These are phyloP conservation scores for Cucurbita ficifolia DNA, from an alignment of 306 rosid genomes.

Conservation along the genomic window DNA sequence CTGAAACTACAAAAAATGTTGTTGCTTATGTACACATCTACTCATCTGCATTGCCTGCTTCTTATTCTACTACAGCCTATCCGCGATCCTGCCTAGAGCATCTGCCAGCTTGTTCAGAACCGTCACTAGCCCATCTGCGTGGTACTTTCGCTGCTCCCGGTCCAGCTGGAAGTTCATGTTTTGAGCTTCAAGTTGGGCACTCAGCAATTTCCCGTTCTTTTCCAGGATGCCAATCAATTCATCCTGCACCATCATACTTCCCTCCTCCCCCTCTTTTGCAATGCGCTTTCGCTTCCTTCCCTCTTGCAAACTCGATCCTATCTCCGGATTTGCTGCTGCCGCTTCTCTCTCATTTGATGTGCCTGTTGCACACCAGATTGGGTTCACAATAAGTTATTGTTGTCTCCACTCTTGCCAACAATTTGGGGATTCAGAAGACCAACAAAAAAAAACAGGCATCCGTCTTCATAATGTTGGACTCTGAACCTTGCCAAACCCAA, in stretches of 20 bases:
- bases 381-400: background rate
- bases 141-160: conserved; percentile 70
- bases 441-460: background rate
- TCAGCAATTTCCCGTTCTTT: conserved; percentile 64
- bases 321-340: conserved; percentile 41
- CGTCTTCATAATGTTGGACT: background rate
- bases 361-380: conserved; percentile 22
- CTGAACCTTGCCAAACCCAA: background rate
- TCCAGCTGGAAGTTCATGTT: conserved; percentile 56
- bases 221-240: conserved; percentile 71
- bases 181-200: conserved; percentile 64
- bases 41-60: background rate
- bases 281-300: conserved; percentile 58
- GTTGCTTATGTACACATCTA: conserved; percentile 9
- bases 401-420: background rate
- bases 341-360: conserved; percentile 37
- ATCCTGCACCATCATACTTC: conserved; percentile 28
- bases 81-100: conserved; percentile 85
- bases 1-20: too few relatives aligned
- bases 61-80: conserved; percentile 46
- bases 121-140: conserved; percentile 47
- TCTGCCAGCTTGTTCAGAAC: conserved; percentile 94
- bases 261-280: conserved; percentile 45
- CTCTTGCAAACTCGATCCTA: conserved; percentile 66
- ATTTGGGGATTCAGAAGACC: background rate